Evolutionary conservation across 805 yeast genomes (phyloP), one percentile per base, ranked within the genome.

Genomic region (Scheffersomyces stipitis): DNA sequence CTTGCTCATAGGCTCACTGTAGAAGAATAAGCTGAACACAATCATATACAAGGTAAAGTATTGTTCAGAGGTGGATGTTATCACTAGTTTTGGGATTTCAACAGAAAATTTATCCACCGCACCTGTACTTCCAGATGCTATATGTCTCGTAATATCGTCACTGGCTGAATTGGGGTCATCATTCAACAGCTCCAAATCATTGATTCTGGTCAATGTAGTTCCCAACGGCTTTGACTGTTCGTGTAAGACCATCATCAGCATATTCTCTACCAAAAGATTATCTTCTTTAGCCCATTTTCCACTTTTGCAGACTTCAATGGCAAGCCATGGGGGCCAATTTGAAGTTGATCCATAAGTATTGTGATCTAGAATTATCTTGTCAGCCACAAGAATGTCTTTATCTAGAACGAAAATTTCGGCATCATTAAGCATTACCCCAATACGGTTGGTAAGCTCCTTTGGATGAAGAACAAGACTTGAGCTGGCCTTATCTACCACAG

Each of bases 251-350:
- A 79, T 73, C 16, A 80, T 66, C 0, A 90, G 76, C 2, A 86
- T 76, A 41, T 81, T 74, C 22, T 82, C 76, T 17, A 88, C 71
- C 26, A 90, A 63, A 33, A 80, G 68, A 37, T 75, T 73, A 9
- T 73, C 67, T 8, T 62, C 52, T 2, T 64, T 67, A 2, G 71
- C 69, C 41, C 78, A 60, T 2, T 71, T 50, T 0, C 72, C 67
- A 20, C 54, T 53, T 34, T 51, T 55, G 44, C 86, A 78, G 15
- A 81, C 66, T 50, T 87, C 95, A 32, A 78, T 56, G 1, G 90
- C 88, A 23, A 89, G 58, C 88, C 96, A 90, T 0, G 96, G 95
- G 2, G 96, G 96, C 97, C 96, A 90, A 14, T 65, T 64, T 12
- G 60, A 51, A 6, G 51, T 58, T 2, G 85, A 75, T 1, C 96